Evolutionary conservation across 176 grass and related monocot genomes (phyloP).

Genomic region (Luzula sylvatica): DNA sequence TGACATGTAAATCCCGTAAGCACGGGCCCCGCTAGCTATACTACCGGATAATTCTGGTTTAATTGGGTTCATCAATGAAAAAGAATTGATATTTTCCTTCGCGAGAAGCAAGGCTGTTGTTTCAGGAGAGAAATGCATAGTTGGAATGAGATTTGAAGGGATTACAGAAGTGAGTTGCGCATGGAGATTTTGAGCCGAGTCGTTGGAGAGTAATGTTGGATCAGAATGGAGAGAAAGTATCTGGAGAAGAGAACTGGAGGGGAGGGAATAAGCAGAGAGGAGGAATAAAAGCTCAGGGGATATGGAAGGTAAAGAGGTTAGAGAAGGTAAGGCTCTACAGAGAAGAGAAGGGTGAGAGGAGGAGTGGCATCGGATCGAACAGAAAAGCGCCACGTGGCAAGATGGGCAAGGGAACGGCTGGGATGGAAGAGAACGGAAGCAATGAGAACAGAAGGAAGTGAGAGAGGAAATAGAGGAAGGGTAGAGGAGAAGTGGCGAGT

Average conservation of each 20-base stretch:
- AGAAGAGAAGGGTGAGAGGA: slow-evolving; percentile 33
- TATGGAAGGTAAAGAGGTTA: slow-evolving; percentile 9
- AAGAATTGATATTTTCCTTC: slow-evolving; percentile 75
- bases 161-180: slow-evolving; percentile 33
- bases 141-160: slow-evolving; percentile 33
- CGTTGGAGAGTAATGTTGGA: slow-evolving; percentile 14
- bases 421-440: slow-evolving; percentile 36
- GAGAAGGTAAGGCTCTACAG: slow-evolving; percentile 32
- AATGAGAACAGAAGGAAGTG: slow-evolving; percentile 46
- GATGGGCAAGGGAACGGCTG: slow-evolving; percentile 13
- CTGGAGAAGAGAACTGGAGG: slow-evolving; percentile 21
- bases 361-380: slow-evolving; percentile 34
- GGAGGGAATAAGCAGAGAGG: slow-evolving; percentile 57
- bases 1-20: slow-evolving; percentile 51
- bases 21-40: slow-evolving; percentile 29
- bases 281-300: slow-evolving; percentile 45
- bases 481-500: slow-evolving; percentile 47
- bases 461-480: slow-evolving; percentile 39
- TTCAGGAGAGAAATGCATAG: slow-evolving; percentile 32
- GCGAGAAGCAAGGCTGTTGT: slow-evolving; percentile 46
- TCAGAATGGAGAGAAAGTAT: slow-evolving; percentile 42
- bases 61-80: slow-evolving; percentile 81
- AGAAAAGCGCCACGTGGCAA: slow-evolving; percentile 34
- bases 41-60: slow-evolving; percentile 25
- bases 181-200: slow-evolving; percentile 30